These are phyloP conservation scores for Rosa persica DNA, from an alignment of 306 rosid genomes.

Conservation along the genomic window DNA sequence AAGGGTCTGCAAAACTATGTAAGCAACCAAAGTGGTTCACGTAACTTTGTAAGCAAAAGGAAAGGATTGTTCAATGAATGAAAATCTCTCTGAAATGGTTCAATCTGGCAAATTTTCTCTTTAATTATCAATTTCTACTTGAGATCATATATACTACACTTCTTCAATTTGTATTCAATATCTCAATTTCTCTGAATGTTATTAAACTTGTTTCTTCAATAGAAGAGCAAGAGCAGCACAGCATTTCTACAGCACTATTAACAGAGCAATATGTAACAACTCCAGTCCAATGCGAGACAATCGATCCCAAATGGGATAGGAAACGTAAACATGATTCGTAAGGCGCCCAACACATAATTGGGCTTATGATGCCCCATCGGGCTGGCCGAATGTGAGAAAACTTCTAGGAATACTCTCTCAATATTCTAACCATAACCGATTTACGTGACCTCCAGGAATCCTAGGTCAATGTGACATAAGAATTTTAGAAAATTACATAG, in stretches of 20 bases:
- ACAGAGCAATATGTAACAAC: too few species aligned
- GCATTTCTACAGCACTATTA: not conserved
- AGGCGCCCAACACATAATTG: too few species aligned
- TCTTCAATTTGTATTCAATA: not conserved
- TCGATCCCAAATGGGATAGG: not conserved
- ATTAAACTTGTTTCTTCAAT: not conserved
- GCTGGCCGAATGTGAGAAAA: too few species aligned
- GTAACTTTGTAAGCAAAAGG: slow-evolving; percentile 1
- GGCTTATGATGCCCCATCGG: too few species aligned
- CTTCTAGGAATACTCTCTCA: too few species aligned
- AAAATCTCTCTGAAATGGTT: not conserved
- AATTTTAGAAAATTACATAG: too few species aligned
- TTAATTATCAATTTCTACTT: not conserved
- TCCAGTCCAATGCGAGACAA: not conserved
- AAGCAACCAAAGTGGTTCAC: slow-evolving; percentile 12
- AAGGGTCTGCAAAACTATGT: slow-evolving; percentile 12
- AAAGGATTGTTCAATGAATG: slow-evolving; percentile 6
- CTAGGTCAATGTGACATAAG: too few species aligned
- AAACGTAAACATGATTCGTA: not conserved
- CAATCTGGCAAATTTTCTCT: not conserved
- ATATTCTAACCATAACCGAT: too few species aligned
- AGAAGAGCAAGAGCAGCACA: not conserved
- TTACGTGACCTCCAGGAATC: too few species aligned
- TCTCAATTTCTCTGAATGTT: not conserved
- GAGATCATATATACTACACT: not conserved